These are phyloP conservation scores for Mycena olivaceomarginata DNA, from an alignment of 768 basidiomycete species.

Conservation along the genomic window DNA sequence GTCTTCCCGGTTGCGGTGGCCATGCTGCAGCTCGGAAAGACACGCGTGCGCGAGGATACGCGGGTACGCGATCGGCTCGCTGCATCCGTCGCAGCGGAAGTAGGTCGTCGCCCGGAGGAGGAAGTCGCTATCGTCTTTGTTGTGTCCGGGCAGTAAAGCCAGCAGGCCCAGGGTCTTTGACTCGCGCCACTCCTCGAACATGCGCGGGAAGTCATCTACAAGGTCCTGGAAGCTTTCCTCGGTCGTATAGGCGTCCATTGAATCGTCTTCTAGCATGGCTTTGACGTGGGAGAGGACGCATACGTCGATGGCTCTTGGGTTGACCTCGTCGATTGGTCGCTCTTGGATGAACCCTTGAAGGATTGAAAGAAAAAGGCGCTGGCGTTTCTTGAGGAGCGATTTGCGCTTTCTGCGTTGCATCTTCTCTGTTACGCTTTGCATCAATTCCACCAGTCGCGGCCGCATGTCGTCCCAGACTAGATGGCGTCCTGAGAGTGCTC, in stretches of 20 bases:
- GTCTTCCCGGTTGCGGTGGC: conserved; percentile 50
- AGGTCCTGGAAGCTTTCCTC: conserved; percentile 45
- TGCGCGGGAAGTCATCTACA: conserved; percentile 37
- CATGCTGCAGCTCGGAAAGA: conserved; percentile 43
- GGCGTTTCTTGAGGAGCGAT: conserved; percentile 42
- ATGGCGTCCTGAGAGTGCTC: neutral
- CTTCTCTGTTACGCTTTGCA: conserved; percentile 44
- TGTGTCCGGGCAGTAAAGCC: conserved; percentile 41
- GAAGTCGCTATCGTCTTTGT: conserved; percentile 30
- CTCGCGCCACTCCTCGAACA: conserved; percentile 47
- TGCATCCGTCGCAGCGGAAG: conserved; percentile 50
- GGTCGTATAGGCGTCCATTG: conserved; percentile 40
- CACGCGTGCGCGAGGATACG: conserved; percentile 50
- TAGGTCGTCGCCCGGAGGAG: conserved; percentile 49
- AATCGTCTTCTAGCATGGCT: conserved; percentile 47
- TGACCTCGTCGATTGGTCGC: conserved; percentile 43
- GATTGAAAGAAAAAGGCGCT: conserved; percentile 44
- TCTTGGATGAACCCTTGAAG: conserved; percentile 41
- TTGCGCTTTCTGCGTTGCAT: conserved; percentile 45
- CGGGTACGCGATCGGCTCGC: conserved; percentile 51
- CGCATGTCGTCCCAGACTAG: conserved; percentile 46
- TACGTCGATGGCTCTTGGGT: conserved; percentile 49
- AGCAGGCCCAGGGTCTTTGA: conserved; percentile 44
- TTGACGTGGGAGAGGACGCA: conserved; percentile 46
- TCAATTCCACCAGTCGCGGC: conserved; percentile 41